Conservation (phyloP, 139 green algal genomes). For the Desmodesmus armatus region DNA sequence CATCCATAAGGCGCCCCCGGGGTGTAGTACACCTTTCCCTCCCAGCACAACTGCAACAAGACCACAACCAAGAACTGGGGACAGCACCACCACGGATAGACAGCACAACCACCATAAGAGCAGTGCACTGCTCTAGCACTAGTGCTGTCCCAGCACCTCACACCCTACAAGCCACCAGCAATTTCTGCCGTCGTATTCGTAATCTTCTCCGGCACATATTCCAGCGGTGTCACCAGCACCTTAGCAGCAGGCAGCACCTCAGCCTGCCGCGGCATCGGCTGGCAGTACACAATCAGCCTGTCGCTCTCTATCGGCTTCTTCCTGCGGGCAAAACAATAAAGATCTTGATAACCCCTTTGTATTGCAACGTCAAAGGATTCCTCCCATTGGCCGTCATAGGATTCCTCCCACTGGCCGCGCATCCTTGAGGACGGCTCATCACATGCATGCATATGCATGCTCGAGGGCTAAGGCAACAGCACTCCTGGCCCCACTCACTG, state of each 20-base stretch:
- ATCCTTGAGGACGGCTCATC: not conserved
- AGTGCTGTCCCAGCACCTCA: too few relatives aligned
- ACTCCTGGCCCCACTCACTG: too few relatives aligned
- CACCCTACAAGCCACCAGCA: too few relatives aligned
- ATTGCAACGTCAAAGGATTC: not conserved
- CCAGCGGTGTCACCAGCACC: slow-evolving; percentile 34
- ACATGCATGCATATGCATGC: too few relatives aligned
- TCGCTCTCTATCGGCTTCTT: slow-evolving; percentile 42
- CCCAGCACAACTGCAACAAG: too few relatives aligned
- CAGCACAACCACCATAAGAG: too few relatives aligned
- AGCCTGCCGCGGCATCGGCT: slow-evolving; percentile 24
- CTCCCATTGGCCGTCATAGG: not conserved
- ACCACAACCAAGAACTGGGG: too few relatives aligned
- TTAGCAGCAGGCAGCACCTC: slow-evolving; percentile 20
- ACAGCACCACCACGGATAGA: too few relatives aligned
- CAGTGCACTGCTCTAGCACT: too few relatives aligned
- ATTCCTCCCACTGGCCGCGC: not conserved
- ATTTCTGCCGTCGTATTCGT: slow-evolving; percentile 38
- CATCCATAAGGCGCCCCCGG: too few relatives aligned
- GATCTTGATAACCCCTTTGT: not conserved
- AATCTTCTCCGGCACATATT: slow-evolving; percentile 16
- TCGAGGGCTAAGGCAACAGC: too few relatives aligned
- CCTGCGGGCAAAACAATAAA: not conserved
- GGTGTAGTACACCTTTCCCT: too few relatives aligned
- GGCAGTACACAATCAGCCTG: slow-evolving; percentile 39